Base-by-base conservation (phyloP, 2,329 filamentous ascomycete genomes). In the Cladosporium sp. region DNA sequence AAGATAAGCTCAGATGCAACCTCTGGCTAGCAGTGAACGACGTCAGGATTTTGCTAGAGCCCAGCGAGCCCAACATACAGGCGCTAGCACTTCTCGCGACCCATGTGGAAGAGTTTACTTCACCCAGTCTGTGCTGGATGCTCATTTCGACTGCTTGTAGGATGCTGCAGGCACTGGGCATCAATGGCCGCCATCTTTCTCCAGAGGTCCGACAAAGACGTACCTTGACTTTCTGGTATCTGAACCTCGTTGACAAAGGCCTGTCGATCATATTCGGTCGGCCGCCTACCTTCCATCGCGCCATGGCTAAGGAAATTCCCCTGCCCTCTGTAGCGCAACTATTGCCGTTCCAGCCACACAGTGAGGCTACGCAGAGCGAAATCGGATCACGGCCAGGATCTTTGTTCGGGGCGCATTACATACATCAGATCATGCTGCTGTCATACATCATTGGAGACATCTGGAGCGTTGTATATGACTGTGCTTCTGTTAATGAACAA, bases 11-110 rank as follows among this genome's bases (percentile, higher is more conserved):
- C 8, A 40, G 53, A 31, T 49, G 54, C 49, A 63, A 63, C 28
- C 54, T 63, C 22, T 60, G 60, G 59, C 53, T 62, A 9, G 59
- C 61, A n/a, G 48, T 63, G 42, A 60, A 63, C 49, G 59, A 63
- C 44, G 56, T 56, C 3, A 52, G 58, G 38, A 42, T 62, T 1
- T 52, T 61, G 3, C 46, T 62, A 3, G 58, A 62, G 19, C 58
- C 61, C 11, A 61, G 55, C 34, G 55, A 58, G 14, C 31, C 46
- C 4, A 60, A 60, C 19, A 56, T 62, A 34, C 61, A 62, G 38
- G 61, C 61, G 6, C 38, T 63, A 34, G 40, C 56, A 4, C 11
- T 63, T 3, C 45, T 63, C 4, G 59, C 59, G 8, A 54, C 46
- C 22, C 56, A 60, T 34, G 54, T 60, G 6, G 53, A 61, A 32